Evolutionary conservation across 2,329 filamentous ascomycete genomes (phyloP), one percentile per base, ranked within the genome.

Genomic region (Pseudogymnoascus verrucosus): DNA sequence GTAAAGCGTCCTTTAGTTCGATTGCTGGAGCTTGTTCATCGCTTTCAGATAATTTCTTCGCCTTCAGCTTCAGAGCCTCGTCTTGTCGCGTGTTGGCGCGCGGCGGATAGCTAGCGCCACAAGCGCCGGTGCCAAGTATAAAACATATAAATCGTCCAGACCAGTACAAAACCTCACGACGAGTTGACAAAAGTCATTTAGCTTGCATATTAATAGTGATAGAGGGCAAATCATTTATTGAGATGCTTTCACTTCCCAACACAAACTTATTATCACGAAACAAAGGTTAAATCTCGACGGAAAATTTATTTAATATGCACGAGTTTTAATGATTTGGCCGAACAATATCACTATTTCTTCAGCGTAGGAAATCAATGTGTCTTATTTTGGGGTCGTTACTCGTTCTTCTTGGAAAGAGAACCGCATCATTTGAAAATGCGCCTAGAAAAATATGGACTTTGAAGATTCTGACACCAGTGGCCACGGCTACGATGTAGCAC

Each of bases 381-480:
- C 26, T 34, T 21, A 34, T 57, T 36, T 57, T 57, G 16, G 11
- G 5, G 16, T 7, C 28, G 1, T 7, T 5, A 36, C 10, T 34
- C 11, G n/a, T n/a, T 54, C n/a, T 26, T 14, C 34, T 21, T 5
- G 51, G 16, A 57, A 5, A 36, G n/a, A 3, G 16, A 36, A 21
- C 28, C n/a, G 28, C 28, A 23, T 65, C 68, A 39, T 14, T 44
- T 12, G 19, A 64, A 62, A 65, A 21, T 44, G 39, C 39, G 26
- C 51, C 47, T 36, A 60, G 11, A n/a, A 44, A 19, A 67, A 65
- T 31, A 65, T 34, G 62, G 65, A 64, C 31, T 10, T 21, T 47
- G 47, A 47, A 12, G 19, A 47, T 47, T 16, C 28, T 36, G 8
- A 57, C 61, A 16, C 19, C 47, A 23, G 14, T n/a, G 47, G 31